These are phyloP conservation scores for Ampelocalamus luodianensis DNA, from an alignment of 176 grass and related monocot genomes.

Conservation along the genomic window DNA sequence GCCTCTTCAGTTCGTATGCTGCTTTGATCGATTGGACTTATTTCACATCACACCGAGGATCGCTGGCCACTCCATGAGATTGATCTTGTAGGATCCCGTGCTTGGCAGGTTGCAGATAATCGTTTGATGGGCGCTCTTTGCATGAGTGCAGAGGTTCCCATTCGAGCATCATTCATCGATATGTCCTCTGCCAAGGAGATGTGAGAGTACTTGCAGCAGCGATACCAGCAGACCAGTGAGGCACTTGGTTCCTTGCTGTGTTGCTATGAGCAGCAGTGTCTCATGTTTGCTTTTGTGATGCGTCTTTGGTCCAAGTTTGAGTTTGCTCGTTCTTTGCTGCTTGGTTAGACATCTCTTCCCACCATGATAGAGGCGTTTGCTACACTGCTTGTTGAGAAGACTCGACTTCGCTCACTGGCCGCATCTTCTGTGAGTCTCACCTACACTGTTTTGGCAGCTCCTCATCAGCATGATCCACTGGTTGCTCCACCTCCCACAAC, in stretches of 20 bases:
- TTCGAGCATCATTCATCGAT: neutral
- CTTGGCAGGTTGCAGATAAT: neutral
- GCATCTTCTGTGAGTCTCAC: too few relatives aligned
- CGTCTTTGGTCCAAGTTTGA: neutral
- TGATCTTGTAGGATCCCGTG: neutral
- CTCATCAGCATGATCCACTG: neutral
- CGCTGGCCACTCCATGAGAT: neutral
- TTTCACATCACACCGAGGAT: neutral
- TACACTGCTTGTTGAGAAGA: neutral
- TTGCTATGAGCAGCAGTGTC: neutral
- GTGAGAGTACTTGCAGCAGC: too few relatives aligned
- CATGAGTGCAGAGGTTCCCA: neutral
- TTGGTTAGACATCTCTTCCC: neutral
- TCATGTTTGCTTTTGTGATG: conserved; percentile 8
- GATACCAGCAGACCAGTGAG: too few relatives aligned
- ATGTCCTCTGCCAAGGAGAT: neutral
- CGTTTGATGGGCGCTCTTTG: neutral
- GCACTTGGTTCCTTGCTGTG: neutral
- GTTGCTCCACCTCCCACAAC: neutral
- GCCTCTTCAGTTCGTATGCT: too few relatives aligned
- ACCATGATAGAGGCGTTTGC: neutral
- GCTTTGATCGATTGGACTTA: neutral
- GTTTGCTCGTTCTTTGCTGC: neutral
- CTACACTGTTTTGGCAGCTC: neutral
- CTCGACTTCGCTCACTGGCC: neutral